Percentiles rank a stretch among this genome's conserved stretches.
phyloP scores from a whole-genome alignment of 192 early-diverging fungal species.

The Podila clonocystis region DNA sequence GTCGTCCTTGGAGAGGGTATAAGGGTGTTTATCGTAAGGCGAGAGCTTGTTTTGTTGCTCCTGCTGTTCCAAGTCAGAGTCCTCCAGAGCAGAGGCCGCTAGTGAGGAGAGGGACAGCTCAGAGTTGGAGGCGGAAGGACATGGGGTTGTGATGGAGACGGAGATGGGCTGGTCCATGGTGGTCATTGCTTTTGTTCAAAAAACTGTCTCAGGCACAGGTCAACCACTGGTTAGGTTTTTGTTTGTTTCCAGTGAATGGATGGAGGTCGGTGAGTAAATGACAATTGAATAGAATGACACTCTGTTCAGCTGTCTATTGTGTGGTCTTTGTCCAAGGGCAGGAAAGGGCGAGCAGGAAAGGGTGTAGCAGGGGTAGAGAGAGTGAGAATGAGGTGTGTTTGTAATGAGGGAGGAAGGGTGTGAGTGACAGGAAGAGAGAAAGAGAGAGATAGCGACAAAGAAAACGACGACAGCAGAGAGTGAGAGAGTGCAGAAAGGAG shows the following conservation, averaged over 20 bases:
- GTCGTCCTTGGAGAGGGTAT: conserved; percentile 1
- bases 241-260: not conserved
- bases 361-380: not conserved
- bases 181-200: not conserved
- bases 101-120: conserved; percentile 5
- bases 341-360: too few relatives aligned
- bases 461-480: not conserved
- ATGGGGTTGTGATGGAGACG: conserved; percentile 12
- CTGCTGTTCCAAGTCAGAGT: not conserved
- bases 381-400: not conserved
- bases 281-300: too few relatives aligned
- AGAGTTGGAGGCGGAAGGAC: conserved; percentile 3
- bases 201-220: not conserved
- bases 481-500: not conserved
- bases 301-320: not conserved
- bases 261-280: too few relatives aligned
- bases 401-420: not conserved
- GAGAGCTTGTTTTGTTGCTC: not conserved
- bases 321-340: not conserved
- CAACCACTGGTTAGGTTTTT: too few relatives aligned
- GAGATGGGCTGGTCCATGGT: conserved; percentile 16
- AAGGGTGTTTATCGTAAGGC: not conserved
- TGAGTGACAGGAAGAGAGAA: not conserved
- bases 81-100: conserved; percentile 4
- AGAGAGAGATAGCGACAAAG: not conserved